Base-by-base conservation (phyloP, 345 rosid species). In the Populus tremula region DNA sequence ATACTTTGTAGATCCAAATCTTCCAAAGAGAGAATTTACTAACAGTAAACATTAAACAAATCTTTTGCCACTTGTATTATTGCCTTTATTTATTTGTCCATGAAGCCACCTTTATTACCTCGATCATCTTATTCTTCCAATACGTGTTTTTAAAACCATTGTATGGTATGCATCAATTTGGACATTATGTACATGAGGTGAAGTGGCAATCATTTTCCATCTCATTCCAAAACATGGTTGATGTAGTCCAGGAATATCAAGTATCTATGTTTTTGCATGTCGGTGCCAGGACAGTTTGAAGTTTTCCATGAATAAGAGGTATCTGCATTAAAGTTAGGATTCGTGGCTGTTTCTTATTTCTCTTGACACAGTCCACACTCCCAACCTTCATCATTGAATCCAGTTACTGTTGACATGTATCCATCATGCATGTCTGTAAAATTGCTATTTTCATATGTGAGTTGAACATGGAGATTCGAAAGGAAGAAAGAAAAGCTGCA, bases 151-250 rank as follows among this genome's bases (percentile, higher is more conserved):
- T 73, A 70, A 59, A 9, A 66, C 56, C 23, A 53, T 45, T 70
- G 35, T 39, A 69, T 70, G 74, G 67, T 69, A 72, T 81, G 66
- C 35, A 77, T 73, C 25, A 67, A 62, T 74, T 59, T 74, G 73
- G 67, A 23, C 53, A 33, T 56, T 69, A 56, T 54, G 23, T 62
- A 16, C 17, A n/a, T 70, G 70, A 70, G 81, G 38, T 47, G 78
- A 76, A 69, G 78, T 69, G 78, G 78, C 81, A 67, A 39, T 73
- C 64, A n/a, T 68, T 78, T 70, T 13, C 62, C 63, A n/a, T 36
- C 54, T 71, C 29, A 27, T 74, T 66, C 71, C 47, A 41, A 47
- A 47, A 47, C 50, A 47, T 47, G 50, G 50, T 47, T 47, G 50
- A 47, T 47, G 17, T 14, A 2, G 63, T 23, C 63, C 12, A 56